Evolutionary conservation across 1,284 basidiomycete species (phyloP).

Genomic region (Heliocybe sulcata): DNA sequence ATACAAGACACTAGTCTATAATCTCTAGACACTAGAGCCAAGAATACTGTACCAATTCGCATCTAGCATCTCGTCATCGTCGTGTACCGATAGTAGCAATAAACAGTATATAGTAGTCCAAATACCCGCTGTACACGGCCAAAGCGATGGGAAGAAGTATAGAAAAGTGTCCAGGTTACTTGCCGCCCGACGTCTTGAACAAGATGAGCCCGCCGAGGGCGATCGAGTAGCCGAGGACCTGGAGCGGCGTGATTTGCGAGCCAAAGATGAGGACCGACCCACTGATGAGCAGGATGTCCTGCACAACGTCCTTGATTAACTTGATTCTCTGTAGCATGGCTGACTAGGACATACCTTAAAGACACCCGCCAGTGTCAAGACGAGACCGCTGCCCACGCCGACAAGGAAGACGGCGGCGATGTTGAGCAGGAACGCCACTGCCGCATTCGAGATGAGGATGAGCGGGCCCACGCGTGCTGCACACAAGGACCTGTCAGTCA

Average conservation of each 20-base stretch:
- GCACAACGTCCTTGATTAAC: slow-evolving; percentile 3
- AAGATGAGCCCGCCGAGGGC: slow-evolving; percentile 76
- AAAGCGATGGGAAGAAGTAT: neutral
- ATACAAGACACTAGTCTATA: too few species aligned
- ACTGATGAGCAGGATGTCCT: slow-evolving; percentile 92
- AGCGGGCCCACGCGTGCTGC: slow-evolving; percentile 37
- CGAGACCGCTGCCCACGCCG: slow-evolving; percentile 79
- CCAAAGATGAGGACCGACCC: slow-evolving; percentile 86
- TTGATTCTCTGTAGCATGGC: neutral
- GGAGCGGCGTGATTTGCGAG: slow-evolving; percentile 71
- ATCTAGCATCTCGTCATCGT: neutral
- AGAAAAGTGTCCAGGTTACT: slow-evolving; percentile 26
- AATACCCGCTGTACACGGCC: neutral
- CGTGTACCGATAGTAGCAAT: neutral
- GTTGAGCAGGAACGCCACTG: slow-evolving; percentile 88
- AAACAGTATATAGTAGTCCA: neutral
- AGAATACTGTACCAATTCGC: neutral
- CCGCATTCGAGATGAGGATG: slow-evolving; percentile 80
- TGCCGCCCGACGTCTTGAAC: slow-evolving; percentile 75
- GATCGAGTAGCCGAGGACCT: slow-evolving; percentile 81
- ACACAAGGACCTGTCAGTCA: slow-evolving; percentile 4
- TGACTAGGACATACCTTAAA: slow-evolving; percentile 60
- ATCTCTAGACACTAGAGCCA: neutral
- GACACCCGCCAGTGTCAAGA: slow-evolving; percentile 92
- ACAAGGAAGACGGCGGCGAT: slow-evolving; percentile 94